phyloP scores from a whole-genome alignment of 2,329 filamentous ascomycete genomes.

The Scortechinia acanthostroma region DNA sequence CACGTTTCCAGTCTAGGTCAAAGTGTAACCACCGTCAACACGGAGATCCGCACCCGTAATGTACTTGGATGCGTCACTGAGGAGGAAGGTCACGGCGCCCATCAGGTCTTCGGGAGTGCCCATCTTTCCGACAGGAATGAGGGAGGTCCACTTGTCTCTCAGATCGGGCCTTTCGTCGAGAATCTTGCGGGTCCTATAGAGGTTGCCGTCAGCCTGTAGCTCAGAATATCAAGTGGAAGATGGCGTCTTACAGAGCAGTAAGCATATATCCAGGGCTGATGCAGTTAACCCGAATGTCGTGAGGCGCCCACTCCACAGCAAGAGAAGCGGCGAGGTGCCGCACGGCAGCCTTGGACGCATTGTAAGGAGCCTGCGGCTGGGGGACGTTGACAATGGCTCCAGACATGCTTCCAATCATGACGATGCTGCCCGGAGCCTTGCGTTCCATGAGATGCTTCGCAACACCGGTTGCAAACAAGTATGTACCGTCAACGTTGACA shows the following conservation, averaged over 20 bases:
- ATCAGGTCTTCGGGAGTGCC: slow-evolving; percentile 84
- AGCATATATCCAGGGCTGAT: slow-evolving; percentile 96
- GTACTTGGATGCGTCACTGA: slow-evolving; percentile 72
- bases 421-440: slow-evolving; percentile 74
- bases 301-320: slow-evolving; percentile 87
- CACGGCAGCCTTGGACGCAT: slow-evolving; percentile 85
- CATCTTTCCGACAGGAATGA: slow-evolving; percentile 92
- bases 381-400: slow-evolving; percentile 90
- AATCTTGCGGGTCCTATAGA: slow-evolving; percentile 74
- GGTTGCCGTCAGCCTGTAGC: neutral
- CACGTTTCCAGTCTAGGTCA: slow-evolving; percentile 45
- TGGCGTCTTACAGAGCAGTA: slow-evolving; percentile 68
- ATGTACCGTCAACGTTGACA: slow-evolving; percentile 89
- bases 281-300: slow-evolving; percentile 86
- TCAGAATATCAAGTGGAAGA: slow-evolving; percentile 2
- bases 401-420: slow-evolving; percentile 94
- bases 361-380: slow-evolving; percentile 88
- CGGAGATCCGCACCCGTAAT: slow-evolving; percentile 69
- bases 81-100: slow-evolving; percentile 82
- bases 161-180: slow-evolving; percentile 87
- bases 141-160: slow-evolving; percentile 80
- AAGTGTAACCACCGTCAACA: slow-evolving; percentile 84
- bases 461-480: slow-evolving; percentile 76
- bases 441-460: slow-evolving; percentile 84
- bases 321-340: slow-evolving; percentile 80